Evolutionary conservation across 176 grass and related monocot species (phyloP), one percentile per base, ranked within the genome.

Genomic region (Oryza australiensis): DNA sequence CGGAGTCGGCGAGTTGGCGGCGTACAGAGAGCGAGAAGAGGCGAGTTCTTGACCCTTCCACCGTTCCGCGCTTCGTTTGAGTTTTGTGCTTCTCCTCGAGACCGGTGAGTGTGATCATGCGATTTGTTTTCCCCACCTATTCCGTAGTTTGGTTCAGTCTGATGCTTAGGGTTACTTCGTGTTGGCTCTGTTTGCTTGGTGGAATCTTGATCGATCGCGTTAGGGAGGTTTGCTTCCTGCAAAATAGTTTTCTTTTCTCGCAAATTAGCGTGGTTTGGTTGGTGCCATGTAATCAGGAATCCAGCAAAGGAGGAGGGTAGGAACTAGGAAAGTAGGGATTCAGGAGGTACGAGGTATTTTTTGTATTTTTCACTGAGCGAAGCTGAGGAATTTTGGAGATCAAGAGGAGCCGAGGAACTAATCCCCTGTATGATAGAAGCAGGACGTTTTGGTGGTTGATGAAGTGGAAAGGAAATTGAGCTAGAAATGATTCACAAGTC

Each of bases 31-130:
- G 43, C 14, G 64, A 35, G 62, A 55, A 84, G 29, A 24, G 48
- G 22, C 18, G 78, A 82, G 32, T 51, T 46, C 35, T 22, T 79
- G 45, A 46, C 26, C 35, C 63, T 53, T 4, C 49, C 27, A 46
- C 33, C 35, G 48, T 53, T 4, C 30, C 27, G 55, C 65, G 30
- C 78, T 60, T 49, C 78, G 26, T 18, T 32, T 7, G 49, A 53
- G 49, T 67, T 67, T 71, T 57, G 53, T 22, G 23, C 63, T 66
- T 18, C 5, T 28, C 29, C 76, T 13, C 26, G 49, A 49, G 14
- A 0, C 69, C 22, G 77, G 87, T 76, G 57, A 77, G 67, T 86
- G 55, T 32, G 7, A 15, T 14, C 22, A 27, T 30, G 35, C 22
- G n/a, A 40, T 80, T 23, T 37, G 7, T 45, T 85, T 76, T 32